Base-by-base conservation (phyloP, 148 eudicot species). In the Salicornia ramosissima region DNA sequence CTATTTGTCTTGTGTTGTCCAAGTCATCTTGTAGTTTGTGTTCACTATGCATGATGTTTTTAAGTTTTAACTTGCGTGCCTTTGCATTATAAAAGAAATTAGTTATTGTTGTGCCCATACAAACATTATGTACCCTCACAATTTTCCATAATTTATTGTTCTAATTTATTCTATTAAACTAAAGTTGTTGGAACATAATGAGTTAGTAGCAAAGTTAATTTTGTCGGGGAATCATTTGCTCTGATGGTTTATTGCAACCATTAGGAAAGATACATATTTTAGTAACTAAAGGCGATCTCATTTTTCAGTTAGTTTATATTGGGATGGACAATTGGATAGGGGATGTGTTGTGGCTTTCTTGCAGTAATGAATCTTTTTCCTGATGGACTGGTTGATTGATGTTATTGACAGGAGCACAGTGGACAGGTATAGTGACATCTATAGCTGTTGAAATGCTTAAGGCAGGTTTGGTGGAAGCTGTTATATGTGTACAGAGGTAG, bases 381-480 rank as follows among this genome's bases (percentile, higher is more conserved):
- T 74, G 39, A 74, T 67, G 52, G 33, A 49, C 64, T 30, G 16
- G 10, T 72, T 59, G 53, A 36, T 60, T 40, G 36, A 45, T 42
- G 10, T 6, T 62, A 61, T 61, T 65, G 2, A 21, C 64, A 93
- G 98, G 96, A 73, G 98, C 98, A 59, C 98, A 93, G 67, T 93
- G 98, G 98, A 94, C 98, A 42, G 97, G 98, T 65, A 90, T 94
- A 78, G 97, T 94, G 55, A 94, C 98, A 22, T 90, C 98, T 65
- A 94, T 94, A 71, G 98, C 98, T 28, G 80, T 94, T 67, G 97
- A 90, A 83, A 94, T 94, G 98, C 83, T 94, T 52, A 88, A 89
- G 82, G 68, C 88, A 70, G 97, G 92, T 70, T 79, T 81, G 81
- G 98, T 94, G 12, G 98, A 94, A 74, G 98, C 97, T 71, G 98